These are phyloP conservation scores for Lentinus polychrous DNA, from an alignment of 1,284 basidiomycete species.

Conservation along the genomic window DNA sequence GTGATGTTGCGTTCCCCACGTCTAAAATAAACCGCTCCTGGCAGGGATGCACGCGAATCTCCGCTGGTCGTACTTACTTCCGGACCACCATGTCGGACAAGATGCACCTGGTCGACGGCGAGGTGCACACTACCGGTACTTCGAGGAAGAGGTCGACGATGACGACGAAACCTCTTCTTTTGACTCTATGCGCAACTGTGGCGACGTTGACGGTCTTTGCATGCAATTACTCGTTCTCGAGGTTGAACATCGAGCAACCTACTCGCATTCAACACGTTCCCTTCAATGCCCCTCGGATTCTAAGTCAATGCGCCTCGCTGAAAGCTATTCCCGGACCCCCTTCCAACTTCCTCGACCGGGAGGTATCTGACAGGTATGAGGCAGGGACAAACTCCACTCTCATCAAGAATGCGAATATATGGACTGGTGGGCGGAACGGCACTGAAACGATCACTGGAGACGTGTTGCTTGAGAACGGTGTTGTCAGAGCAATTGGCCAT, in stretches of 20 bases:
- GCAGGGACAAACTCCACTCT: slow-evolving; percentile 56
- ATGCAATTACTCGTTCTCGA: slow-evolving; percentile 13
- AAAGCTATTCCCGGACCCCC: slow-evolving; percentile 41
- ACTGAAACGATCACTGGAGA: slow-evolving; percentile 58
- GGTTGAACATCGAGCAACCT: slow-evolving; percentile 1
- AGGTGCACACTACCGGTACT: not conserved
- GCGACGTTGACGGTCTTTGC: slow-evolving; percentile 16
- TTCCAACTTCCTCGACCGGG: slow-evolving; percentile 42
- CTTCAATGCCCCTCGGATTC: slow-evolving; percentile 35
- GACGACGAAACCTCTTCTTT: slow-evolving; percentile 8
- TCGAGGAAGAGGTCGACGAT: not conserved
- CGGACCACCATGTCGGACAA: slow-evolving; percentile 4
- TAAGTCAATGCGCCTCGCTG: slow-evolving; percentile 41
- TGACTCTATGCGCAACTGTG: slow-evolving; percentile 14
- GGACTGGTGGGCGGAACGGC: slow-evolving; percentile 69
- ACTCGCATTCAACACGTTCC: slow-evolving; percentile 27
- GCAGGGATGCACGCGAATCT: not conserved
- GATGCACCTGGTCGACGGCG: not conserved
- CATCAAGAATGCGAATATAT: slow-evolving; percentile 75
- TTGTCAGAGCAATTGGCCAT: slow-evolving; percentile 51
- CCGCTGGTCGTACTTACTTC: not conserved
- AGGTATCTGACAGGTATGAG: slow-evolving; percentile 67
- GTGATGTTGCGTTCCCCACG: no score
- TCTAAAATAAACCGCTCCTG: no score
- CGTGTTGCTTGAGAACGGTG: slow-evolving; percentile 50